Evolutionary conservation across 257 asterid species (phyloP).

Genomic region (Plantago major): DNA sequence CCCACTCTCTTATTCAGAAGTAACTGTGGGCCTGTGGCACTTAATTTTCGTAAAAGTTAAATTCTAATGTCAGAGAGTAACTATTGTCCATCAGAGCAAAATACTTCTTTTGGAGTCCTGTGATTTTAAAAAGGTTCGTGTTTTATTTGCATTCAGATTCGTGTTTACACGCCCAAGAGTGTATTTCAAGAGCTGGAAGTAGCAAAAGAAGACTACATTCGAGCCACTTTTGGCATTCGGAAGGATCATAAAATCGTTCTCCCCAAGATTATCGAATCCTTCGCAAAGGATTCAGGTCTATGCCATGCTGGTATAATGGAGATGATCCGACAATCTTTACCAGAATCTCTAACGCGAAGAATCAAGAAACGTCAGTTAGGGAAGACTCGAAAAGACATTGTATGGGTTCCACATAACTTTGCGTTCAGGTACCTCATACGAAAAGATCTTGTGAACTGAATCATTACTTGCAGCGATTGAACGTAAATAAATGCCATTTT

Average conservation of each 20-base stretch:
- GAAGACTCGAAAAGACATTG: conserved; percentile 42
- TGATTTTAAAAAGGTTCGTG: not conserved
- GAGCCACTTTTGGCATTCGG: conserved; percentile 48
- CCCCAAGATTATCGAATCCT: conserved; percentile 46
- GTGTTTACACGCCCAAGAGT: conserved; percentile 45
- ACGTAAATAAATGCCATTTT: no score
- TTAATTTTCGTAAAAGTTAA: not conserved
- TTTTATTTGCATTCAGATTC: conserved; percentile 35
- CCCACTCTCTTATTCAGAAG: not conserved
- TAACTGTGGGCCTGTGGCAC: not conserved
- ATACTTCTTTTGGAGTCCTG: no score
- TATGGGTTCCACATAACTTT: conserved; percentile 53
- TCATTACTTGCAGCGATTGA: not conserved
- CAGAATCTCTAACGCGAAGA: conserved; percentile 42
- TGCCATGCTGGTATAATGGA: conserved; percentile 45
- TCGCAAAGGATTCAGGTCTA: conserved; percentile 44
- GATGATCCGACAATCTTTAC: conserved; percentile 44
- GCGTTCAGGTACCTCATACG: conserved; percentile 49
- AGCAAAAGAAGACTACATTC: conserved; percentile 54
- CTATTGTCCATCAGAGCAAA: no score
- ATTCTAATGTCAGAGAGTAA: not conserved
- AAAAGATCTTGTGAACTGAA: conserved; percentile 35
- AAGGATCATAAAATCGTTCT: conserved; percentile 54
- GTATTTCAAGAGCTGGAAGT: conserved; percentile 51
- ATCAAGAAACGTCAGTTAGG: conserved; percentile 40